Percentiles rank a stretch among this genome's conserved stretches.
phyloP scores from a whole-genome alignment of 208 protist species.

The Trypanosoma theileri region DNA sequence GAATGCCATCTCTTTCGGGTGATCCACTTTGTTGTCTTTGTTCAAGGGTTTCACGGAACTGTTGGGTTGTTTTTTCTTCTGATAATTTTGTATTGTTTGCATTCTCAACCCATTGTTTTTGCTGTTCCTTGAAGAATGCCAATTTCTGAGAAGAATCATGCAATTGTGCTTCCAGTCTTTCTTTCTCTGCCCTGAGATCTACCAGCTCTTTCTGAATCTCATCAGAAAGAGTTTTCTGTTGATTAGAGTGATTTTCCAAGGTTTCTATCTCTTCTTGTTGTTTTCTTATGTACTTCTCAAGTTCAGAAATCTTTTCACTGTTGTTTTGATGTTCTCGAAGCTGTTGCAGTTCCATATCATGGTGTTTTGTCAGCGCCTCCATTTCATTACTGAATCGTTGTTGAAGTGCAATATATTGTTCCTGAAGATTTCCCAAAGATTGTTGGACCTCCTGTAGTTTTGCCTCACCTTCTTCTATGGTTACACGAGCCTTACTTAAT shows the following conservation, averaged over 20 bases:
- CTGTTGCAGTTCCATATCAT: slow-evolving; percentile 13
- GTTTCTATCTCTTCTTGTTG: slow-evolving; percentile 19
- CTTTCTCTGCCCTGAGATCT: slow-evolving; percentile 6
- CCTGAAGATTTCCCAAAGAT: slow-evolving; percentile 1
- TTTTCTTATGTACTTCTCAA: slow-evolving; percentile 6
- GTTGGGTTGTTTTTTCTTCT: slow-evolving; percentile 4
- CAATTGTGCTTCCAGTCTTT: slow-evolving; percentile 4
- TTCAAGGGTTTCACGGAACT: slow-evolving; percentile 4
- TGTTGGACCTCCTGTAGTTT: not conserved
- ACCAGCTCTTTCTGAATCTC: slow-evolving; percentile 20
- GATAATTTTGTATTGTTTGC: slow-evolving; percentile 11
- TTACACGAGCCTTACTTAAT: slow-evolving; percentile 2
- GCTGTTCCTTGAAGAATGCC: not conserved
- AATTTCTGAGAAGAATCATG: not conserved
- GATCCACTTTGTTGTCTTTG: not conserved
- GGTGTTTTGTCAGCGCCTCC: slow-evolving; percentile 15
- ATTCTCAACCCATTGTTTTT: slow-evolving; percentile 3
- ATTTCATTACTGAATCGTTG: slow-evolving; percentile 21
- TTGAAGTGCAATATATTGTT: slow-evolving; percentile 24
- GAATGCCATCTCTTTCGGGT: not conserved
- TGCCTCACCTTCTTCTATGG: slow-evolving; percentile 3
- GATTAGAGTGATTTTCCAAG: slow-evolving; percentile 11
- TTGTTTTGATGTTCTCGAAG: not conserved
- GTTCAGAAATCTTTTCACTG: not conserved
- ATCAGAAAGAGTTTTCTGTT: slow-evolving; percentile 3